Evolutionary conservation across 2,329 filamentous ascomycete species (phyloP).

Genomic region (Pyrenochaeta sp.): DNA sequence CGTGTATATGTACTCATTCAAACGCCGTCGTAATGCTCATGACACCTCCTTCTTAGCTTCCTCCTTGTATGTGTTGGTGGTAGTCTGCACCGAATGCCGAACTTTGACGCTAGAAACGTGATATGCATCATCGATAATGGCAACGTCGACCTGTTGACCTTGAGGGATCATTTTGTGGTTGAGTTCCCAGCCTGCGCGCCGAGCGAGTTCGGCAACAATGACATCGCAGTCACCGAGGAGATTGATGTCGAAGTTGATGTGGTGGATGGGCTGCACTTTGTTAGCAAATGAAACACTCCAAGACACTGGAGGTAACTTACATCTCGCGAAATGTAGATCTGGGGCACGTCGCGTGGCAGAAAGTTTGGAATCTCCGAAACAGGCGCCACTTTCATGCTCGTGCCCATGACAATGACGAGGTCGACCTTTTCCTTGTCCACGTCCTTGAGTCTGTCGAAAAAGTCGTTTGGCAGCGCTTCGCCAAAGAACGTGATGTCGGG

Average conservation of each 20-base stretch:
- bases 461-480: conserved; percentile 83
- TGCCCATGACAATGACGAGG: conserved; percentile 94
- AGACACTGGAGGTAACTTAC: conserved; percentile 50
- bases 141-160: conserved; percentile 67
- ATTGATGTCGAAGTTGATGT: conserved; percentile 96
- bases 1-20: conserved; percentile 14
- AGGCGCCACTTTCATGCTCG: conserved; percentile 92
- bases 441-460: conserved; percentile 80
- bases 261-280: conserved; percentile 73
- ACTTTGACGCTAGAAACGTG: conserved; percentile 41
- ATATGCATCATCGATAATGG: conserved; percentile 38
- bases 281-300: no score
- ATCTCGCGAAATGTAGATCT: conserved; percentile 87
- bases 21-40: conserved; percentile 10
- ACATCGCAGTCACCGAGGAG: conserved; percentile 94
- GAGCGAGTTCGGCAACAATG: conserved; percentile 85
- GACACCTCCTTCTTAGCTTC: conserved; percentile 13
- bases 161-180: conserved; percentile 83
- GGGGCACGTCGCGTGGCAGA: conserved; percentile 79
- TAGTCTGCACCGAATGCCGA: conserved; percentile 20
- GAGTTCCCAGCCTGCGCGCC: conserved; percentile 80
- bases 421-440: conserved; percentile 83
- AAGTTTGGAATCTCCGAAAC: conserved; percentile 90
- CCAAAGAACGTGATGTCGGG: conserved; percentile 99
- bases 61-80: conserved; percentile 17